Base-by-base conservation (phyloP, 805 yeast species). In the Cyberlindnera amylophila region DNA sequence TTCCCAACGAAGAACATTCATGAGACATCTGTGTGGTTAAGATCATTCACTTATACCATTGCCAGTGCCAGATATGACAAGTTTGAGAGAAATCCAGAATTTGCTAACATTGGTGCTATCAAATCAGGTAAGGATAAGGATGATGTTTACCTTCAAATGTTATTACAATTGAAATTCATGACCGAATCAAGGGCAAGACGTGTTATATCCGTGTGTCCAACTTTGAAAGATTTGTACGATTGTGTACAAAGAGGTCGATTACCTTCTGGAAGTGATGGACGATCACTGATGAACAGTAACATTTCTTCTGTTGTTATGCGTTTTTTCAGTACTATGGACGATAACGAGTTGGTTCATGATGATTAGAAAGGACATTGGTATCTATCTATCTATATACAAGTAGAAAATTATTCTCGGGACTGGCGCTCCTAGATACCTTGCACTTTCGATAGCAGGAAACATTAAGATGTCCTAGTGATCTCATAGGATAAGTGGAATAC, bases 161-260 rank as follows among this genome's bases (percentile, higher is more conserved):
- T 83, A 21, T 69, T 72, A 39, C 82, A 81, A 43, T 70, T 84
- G 49, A 78, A 76, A 41, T 65, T 70, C 48, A 70, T 83, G 71
- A 80, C 85, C 2, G 71, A 68, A 9, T 56, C 70, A 3, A 72
- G 72, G 41, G 74, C 81, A 0, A 70, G 71, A 35, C 64, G 69
- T 16, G 61, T 82, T 2, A 61, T 64, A 24, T 53, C 63, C 13
- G 63, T 62, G 32, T 73, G 74, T 49, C 62, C 67, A 3, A 64
- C 68, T 7, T 59, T 81, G 18, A 64, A 49, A 41, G 33, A 53
- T 1, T 34, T 69, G 23, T 49, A 46, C 16, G 39, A 49, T 36
- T 66, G 51, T 61, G 62, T 39, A 32, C 17, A 44, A 38, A 52
- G 40, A 52, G 71, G 53, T 6, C 47, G 65, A 12, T 52, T 75